Percentiles rank a stretch among this genome's conserved stretches.
Conservation (phyloP, 176 grass and related monocot genomes). For the Oryza longistaminata region DNA sequence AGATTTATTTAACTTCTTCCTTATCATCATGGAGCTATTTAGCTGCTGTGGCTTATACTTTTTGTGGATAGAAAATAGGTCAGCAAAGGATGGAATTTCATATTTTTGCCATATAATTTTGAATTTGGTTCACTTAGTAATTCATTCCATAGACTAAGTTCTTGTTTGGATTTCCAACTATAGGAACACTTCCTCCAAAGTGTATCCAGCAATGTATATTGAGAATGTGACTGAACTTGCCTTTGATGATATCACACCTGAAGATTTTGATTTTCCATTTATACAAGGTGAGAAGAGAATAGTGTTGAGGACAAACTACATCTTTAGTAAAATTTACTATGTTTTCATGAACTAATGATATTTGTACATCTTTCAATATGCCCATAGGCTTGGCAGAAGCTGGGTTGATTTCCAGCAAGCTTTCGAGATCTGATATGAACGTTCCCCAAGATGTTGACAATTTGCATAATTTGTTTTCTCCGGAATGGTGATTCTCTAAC, state of each 20-base stretch:
- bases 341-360: slow-evolving; percentile 4
- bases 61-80: slow-evolving; percentile 11
- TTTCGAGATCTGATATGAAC: slow-evolving; percentile 65
- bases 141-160: slow-evolving; percentile 21
- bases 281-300: slow-evolving; percentile 76
- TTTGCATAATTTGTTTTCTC: slow-evolving; percentile 62
- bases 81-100: not conserved
- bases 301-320: not conserved
- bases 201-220: slow-evolving; percentile 97
- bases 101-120: not conserved
- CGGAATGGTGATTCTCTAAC: slow-evolving; percentile 59
- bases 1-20: slow-evolving; percentile 11
- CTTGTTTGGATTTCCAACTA: slow-evolving; percentile 39
- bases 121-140: not conserved
- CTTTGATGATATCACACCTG: slow-evolving; percentile 86
- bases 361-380: slow-evolving; percentile 33
- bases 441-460: slow-evolving; percentile 40
- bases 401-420: slow-evolving; percentile 86
- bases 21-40: not conserved
- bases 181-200: slow-evolving; percentile 87
- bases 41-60: not conserved
- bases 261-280: slow-evolving; percentile 82
- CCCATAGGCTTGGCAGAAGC: slow-evolving; percentile 83
- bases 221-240: slow-evolving; percentile 93
- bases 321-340: slow-evolving; percentile 35